phyloP scores from a whole-genome alignment of 768 basidiomycete genomes.

The Hemileccinum impolitum region DNA sequence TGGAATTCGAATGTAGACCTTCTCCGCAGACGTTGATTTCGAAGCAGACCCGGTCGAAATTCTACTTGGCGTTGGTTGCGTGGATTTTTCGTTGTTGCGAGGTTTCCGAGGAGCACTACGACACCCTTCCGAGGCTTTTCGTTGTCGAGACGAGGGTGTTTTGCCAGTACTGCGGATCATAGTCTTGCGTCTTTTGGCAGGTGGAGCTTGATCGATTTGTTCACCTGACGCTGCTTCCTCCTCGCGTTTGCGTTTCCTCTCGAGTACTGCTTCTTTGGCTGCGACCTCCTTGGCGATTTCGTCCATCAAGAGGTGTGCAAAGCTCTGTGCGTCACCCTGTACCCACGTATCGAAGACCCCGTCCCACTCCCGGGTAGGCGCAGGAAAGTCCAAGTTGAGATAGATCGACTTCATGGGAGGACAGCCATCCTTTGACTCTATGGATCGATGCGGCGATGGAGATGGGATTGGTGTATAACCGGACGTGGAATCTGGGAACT shows the following conservation, averaged over 20 bases:
- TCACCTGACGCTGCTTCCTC: constrained; percentile 36
- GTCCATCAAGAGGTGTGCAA: constrained; percentile 57
- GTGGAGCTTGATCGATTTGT: constrained; percentile 12
- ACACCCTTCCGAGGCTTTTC: constrained; percentile 24
- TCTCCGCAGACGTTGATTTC: constrained; percentile 22
- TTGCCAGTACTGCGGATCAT: constrained; percentile 10
- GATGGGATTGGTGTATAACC: constrained; percentile 41
- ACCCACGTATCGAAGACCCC: constrained; percentile 89
- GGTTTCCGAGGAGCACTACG: constrained; percentile 30
- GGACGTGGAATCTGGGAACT: constrained; percentile 22
- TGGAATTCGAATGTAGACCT: constrained; percentile 26
- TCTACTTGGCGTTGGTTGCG: constrained; percentile 17
- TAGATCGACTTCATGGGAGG: constrained; percentile 66
- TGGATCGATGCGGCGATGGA: constrained; percentile 43
- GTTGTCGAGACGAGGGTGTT: constrained; percentile 17
- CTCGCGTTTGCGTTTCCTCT: constrained; percentile 57
- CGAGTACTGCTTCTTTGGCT: constrained; percentile 51
- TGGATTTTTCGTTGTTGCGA: constrained; percentile 19
- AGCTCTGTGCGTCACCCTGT: constrained; percentile 82
- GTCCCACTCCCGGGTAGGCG: constrained; percentile 83
- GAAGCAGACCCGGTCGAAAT: constrained; percentile 12
- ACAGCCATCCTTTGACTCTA: constrained; percentile 42
- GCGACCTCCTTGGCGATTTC: constrained; percentile 55
- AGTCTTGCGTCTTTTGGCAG: constrained; percentile 27
- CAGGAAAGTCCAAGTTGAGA: constrained; percentile 84